Conservation (phyloP, 2,329 filamentous ascomycete genomes). For the Neofusicoccum kwambonambiense region DNA sequence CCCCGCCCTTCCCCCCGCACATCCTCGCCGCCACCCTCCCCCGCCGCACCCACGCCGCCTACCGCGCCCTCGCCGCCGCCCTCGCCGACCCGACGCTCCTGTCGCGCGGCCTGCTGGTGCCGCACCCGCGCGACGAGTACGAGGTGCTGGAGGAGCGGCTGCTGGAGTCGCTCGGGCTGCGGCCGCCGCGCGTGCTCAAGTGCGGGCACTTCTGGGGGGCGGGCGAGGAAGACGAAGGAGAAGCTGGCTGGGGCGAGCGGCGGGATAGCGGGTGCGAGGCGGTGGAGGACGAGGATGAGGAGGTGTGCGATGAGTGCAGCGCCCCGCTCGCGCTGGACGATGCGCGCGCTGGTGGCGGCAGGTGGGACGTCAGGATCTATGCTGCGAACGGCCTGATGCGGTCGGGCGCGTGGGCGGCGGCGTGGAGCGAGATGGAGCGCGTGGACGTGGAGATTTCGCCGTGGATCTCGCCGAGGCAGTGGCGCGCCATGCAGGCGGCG, state of each 20-base stretch:
- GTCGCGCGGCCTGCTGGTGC: conserved; percentile 70
- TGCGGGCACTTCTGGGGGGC: conserved; percentile 68
- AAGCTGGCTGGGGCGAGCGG: neutral
- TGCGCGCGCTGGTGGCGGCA: conserved; percentile 34
- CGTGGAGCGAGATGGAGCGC: conserved; percentile 98
- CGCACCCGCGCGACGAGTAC: conserved; percentile 77
- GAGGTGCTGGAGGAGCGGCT: conserved; percentile 76
- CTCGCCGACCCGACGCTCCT: conserved; percentile 68
- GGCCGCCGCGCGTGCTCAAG: conserved; percentile 67
- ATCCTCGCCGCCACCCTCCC: conserved; percentile 50
- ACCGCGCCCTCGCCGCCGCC: conserved; percentile 67
- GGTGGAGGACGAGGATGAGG: neutral
- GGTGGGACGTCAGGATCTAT: conserved; percentile 83
- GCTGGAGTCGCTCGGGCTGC: conserved; percentile 71
- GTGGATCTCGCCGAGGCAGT: conserved; percentile 59
- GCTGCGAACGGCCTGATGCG: conserved; percentile 94
- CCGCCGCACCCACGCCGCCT: conserved; percentile 55
- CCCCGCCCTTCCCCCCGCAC: conserved; percentile 56
- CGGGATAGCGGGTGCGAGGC: conserved; percentile 26
- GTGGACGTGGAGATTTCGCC: conserved; percentile 91
- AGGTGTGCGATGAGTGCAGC: conserved; percentile 3
- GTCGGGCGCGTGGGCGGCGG: conserved; percentile 86
- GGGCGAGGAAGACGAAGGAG: conserved; percentile 26
- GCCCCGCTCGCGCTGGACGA: neutral
- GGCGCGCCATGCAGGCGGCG: conserved; percentile 57